Evolutionary conservation across 1,139 yeast genomes (phyloP), one percentile per base, ranked within the genome.

Genomic region (Yamadazyma sp.): DNA sequence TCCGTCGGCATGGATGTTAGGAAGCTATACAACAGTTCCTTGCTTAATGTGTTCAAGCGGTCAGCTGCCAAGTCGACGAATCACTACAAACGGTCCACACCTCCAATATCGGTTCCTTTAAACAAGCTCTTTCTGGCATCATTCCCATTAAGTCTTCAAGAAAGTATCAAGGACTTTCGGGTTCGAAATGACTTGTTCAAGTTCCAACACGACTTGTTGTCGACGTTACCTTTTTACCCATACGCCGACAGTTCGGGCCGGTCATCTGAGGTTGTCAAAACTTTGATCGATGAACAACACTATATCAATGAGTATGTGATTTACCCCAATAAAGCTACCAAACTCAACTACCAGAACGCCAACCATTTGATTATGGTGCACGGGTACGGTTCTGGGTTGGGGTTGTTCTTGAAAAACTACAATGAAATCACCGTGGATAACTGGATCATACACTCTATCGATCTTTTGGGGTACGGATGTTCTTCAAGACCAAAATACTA

Each of bases 371-470:
- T 85, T 1, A 64, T 85, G 61, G 64, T 84, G 5, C 94, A 85
- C 59, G 94, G 94, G 0, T 84, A 85, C 51, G 94, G 92, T 2
- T 87, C 87, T 0, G 91, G 91, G 0, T 59, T 83, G 12, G 92
- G 94, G 0, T 81, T 84, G 49, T 85, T 70, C 50, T 53, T 82
- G 30, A 82, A 82, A 52, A 85, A 83, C 53, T 72, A 80, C 39
- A 79, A 76, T 38, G 64, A 57, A 1, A 50, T 81, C n/a, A 42
- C 53, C 11, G 41, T 39, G 4, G 53, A 55, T 10, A 61, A 69
- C 43, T 83, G 88, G 87, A 69, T 80, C 42, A 69, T 85, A 24
- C 92, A 84, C 61, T 80, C 88, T 0, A 72, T 85, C 12, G 92
- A 85, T 54, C 59, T 84, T 25, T 69, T 83, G n/a, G 94, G 92